A percentile compares a stretch with the other conserved stretches of the same genome.
phyloP scores from a whole-genome alignment of 805 yeast species.

The Cyberlindnera nakhonratchasimensis region DNA sequence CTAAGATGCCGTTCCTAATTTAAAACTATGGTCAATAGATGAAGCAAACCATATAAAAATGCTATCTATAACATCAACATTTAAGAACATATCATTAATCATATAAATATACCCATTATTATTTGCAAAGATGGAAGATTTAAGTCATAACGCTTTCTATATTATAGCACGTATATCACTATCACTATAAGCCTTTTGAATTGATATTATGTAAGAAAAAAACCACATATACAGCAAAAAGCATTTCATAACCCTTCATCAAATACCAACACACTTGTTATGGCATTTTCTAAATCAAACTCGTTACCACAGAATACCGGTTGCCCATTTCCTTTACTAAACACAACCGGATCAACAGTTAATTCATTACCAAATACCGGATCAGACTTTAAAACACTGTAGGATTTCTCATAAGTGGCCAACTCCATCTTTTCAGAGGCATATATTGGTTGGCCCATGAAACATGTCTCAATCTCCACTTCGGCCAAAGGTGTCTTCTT shows the following conservation, averaged over 20 bases:
- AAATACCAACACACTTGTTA: slow-evolving; percentile 18
- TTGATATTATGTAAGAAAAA: neutral
- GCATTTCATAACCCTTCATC: slow-evolving; percentile 10
- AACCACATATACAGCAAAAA: too few species aligned
- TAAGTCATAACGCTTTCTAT: neutral
- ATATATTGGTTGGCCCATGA: slow-evolving; percentile 19
- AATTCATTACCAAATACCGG: slow-evolving; percentile 12
- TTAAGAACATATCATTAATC: too few species aligned
- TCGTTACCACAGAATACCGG: slow-evolving; percentile 19
- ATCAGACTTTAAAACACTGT: neutral
- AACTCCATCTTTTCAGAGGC: slow-evolving; percentile 17
- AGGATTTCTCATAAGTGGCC: slow-evolving; percentile 10
- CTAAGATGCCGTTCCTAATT: too few species aligned
- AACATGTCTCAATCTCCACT: slow-evolving; percentile 55
- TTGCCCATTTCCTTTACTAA: slow-evolving; percentile 19
- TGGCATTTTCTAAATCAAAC: slow-evolving; percentile 20
- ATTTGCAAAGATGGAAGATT: neutral
- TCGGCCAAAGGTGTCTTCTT: slow-evolving; percentile 38
- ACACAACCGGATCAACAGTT: slow-evolving; percentile 8
- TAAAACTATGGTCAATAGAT: too few species aligned
- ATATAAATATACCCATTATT: too few species aligned
- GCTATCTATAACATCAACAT: too few species aligned
- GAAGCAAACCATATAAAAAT: too few species aligned
- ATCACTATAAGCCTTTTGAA: neutral
- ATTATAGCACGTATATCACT: neutral